Evolutionary conservation across 1,284 basidiomycete species (phyloP), one percentile per base, ranked within the genome.

Genomic region (Ganoderma meredithae): DNA sequence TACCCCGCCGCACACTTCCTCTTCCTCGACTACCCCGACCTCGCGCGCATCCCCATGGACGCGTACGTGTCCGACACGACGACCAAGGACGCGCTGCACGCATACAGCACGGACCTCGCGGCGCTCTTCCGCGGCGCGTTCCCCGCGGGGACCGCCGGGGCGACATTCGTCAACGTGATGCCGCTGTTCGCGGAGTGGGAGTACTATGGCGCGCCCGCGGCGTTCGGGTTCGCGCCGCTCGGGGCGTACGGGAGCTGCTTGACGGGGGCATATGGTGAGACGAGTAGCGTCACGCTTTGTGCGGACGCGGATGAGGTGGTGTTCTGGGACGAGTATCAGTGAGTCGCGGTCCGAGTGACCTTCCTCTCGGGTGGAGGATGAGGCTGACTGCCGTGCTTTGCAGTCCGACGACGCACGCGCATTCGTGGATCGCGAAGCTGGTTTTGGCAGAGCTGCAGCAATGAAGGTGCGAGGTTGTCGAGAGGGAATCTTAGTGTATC

Each of bases 311-410:
- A 63, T 13, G 13, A 39, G 62, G 53, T 53, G 62, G 66, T 67
- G 12, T 67, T 49, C 13, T 67, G 66, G 66, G 66, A 67, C 56
- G 66, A 67, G 49, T 67, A 67, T 19, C 66, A 67, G 66, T 67
- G 41, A 67, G 66, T 64, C 40, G 59, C 59, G n/a, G n/a, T 41
- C 27, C 27, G 27, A 31, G 3, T 31, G 27, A 3, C 1, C 27
- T 31, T 31, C 27, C 27, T 31, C 27, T 31, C 1, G 1, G 27
- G 3, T 3, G 3, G 27, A 3, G 27, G 19, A n/a, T 7, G 43
- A 22, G 1, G 44, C 44, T 47, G 19, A 47, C 19, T 47, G 59
- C 15, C 6, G 25, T 19, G 39, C 19, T 9, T 36, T n/a, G 36
- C 31, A 66, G 66, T 58, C 66, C 66, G 62, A 60, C 62, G 13